Conservation (phyloP, 2,329 filamentous ascomycete genomes). For the Talaromyces islandicus region DNA sequence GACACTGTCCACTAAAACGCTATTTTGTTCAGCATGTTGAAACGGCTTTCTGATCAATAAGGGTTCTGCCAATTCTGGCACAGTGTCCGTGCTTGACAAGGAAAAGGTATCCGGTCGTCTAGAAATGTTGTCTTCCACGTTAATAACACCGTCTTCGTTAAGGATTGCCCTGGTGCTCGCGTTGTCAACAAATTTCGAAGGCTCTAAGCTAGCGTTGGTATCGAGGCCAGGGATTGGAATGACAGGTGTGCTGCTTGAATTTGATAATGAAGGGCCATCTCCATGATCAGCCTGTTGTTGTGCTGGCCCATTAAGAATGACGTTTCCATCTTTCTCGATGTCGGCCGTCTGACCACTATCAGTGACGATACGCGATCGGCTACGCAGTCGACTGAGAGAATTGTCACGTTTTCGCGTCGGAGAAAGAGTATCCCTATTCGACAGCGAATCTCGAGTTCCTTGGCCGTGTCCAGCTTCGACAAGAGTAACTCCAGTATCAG, state of each 20-base stretch:
- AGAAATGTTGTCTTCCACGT: conserved; percentile 1
- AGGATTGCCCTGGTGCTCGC: conserved; percentile 24
- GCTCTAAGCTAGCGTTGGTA: neutral
- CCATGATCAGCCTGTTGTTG: neutral
- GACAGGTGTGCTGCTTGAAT: neutral
- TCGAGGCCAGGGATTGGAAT: conserved; percentile 2
- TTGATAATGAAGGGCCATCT: neutral
- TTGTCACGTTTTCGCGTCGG: neutral
- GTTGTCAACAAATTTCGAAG: conserved; percentile 12
- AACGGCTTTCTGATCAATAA: neutral
- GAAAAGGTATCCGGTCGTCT: neutral
- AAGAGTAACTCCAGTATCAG: conserved; percentile 19
- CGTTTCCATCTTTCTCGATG: neutral
- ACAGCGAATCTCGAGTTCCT: neutral
- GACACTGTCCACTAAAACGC: neutral
- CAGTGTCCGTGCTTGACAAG: neutral
- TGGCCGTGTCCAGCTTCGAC: conserved; percentile 21
- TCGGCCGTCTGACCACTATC: conserved; percentile 19
- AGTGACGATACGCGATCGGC: conserved; percentile 14
- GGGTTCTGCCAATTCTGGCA: neutral
- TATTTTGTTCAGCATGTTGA: neutral
- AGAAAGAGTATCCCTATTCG: neutral
- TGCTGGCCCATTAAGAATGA: neutral
- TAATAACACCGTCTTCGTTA: conserved; percentile 23
- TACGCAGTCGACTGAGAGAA: conserved; percentile 6